Conservation (phyloP, 129 eudicot species). For the Mikania micrantha region DNA sequence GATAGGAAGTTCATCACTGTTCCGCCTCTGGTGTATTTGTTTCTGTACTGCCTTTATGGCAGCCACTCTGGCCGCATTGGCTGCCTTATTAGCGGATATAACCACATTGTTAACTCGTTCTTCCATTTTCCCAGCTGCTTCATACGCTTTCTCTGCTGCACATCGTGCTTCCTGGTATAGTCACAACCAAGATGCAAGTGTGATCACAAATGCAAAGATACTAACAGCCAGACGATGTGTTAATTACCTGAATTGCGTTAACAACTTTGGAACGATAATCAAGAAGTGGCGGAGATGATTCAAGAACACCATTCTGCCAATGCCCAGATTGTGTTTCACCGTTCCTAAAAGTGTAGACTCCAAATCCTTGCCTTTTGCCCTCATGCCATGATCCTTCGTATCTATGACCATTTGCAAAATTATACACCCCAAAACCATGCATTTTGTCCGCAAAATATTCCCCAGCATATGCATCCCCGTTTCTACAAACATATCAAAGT, state of each 20-base stretch:
- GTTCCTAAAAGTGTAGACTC: constrained; percentile 78
- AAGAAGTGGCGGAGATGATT: constrained; percentile 54
- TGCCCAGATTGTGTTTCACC: constrained; percentile 90
- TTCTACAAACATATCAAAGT: constrained; percentile 27
- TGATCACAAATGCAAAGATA: background rate
- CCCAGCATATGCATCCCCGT: constrained; percentile 82
- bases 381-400: constrained; percentile 99
- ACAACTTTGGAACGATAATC: constrained; percentile 78
- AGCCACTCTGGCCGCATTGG: constrained; percentile 77
- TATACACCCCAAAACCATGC: constrained; percentile 90
- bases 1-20: constrained; percentile 29
- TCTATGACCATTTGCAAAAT: constrained; percentile 70
- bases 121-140: constrained; percentile 45
- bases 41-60: constrained; percentile 81
- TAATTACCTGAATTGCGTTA: constrained; percentile 59
- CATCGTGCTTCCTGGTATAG: constrained; percentile 55
- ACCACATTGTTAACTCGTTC: constrained; percentile 66
- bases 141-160: constrained; percentile 60
- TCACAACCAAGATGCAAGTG: constrained; percentile 15
- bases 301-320: constrained; percentile 81
- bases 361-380: constrained; percentile 92
- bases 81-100: constrained; percentile 58
- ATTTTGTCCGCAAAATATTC: constrained; percentile 95
- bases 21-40: constrained; percentile 30
- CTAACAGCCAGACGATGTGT: background rate